Percentiles rank a stretch among this genome's conserved stretches.
These are phyloP conservation scores for Setaria viridis DNA, from an alignment of 202 grass and related monocot species.

Conservation along the genomic window DNA sequence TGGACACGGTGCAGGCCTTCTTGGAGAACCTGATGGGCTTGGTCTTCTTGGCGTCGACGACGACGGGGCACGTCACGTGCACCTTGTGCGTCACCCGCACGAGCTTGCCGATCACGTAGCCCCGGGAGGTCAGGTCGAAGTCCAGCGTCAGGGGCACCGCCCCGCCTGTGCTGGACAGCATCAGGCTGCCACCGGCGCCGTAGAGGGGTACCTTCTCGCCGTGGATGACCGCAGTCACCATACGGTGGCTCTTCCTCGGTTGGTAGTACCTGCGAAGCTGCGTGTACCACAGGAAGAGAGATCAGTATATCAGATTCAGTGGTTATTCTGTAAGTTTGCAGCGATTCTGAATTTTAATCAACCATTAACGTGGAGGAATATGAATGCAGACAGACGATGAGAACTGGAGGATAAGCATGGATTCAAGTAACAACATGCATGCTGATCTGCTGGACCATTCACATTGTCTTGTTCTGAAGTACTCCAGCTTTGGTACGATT, in stretches of 20 bases:
- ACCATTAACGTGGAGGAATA: background rate
- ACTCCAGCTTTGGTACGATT: background rate
- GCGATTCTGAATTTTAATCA: background rate
- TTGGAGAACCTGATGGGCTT: slow-evolving; percentile 69
- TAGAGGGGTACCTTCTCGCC: slow-evolving; percentile 86
- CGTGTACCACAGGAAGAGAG: background rate
- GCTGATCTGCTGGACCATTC: slow-evolving; percentile 9
- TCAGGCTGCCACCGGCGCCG: slow-evolving; percentile 62
- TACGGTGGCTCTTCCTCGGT: slow-evolving; percentile 78
- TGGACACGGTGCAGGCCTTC: slow-evolving; percentile 60
- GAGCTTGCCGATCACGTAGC: slow-evolving; percentile 78
- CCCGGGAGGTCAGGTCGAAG: slow-evolving; percentile 69
- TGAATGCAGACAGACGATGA: background rate
- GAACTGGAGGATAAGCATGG: background rate
- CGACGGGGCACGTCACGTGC: slow-evolving; percentile 63
- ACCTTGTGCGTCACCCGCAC: slow-evolving; percentile 80
- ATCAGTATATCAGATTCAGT: background rate
- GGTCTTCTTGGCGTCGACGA: slow-evolving; percentile 53
- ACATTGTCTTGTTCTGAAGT: background rate
- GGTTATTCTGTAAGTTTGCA: background rate
- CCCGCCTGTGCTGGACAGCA: slow-evolving; percentile 55
- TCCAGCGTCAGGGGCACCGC: slow-evolving; percentile 68
- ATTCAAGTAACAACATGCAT: background rate
- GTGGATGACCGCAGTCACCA: slow-evolving; percentile 50
- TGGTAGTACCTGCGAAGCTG: slow-evolving; percentile 88